These are phyloP conservation scores for Wickerhamiella azymoides DNA, from an alignment of 805 yeast genomes.

Conservation along the genomic window DNA sequence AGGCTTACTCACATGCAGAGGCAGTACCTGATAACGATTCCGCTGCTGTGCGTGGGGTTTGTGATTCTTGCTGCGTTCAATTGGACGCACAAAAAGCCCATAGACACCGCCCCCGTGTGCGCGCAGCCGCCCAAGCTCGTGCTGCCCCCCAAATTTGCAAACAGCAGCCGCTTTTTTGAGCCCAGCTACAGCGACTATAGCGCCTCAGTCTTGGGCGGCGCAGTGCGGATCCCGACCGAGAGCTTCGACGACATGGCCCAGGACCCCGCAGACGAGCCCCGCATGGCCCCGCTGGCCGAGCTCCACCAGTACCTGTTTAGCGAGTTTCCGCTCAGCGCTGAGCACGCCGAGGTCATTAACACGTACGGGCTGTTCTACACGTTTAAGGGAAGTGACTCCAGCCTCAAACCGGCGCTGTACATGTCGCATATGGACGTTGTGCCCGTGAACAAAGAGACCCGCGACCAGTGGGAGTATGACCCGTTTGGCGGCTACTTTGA, in stretches of 20 bases:
- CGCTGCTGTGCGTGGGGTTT: constrained; percentile 8
- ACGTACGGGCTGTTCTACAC: constrained; percentile 50
- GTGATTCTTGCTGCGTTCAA: constrained; percentile 2
- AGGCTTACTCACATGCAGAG: not conserved
- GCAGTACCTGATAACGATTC: constrained; percentile 2
- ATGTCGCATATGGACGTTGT: constrained; percentile 76
- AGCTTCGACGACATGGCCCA: constrained; percentile 39
- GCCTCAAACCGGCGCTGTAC: constrained; percentile 49
- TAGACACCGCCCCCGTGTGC: too few species aligned
- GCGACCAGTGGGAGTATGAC: constrained; percentile 46
- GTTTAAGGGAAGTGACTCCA: constrained; percentile 40
- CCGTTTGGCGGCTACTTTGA: constrained; percentile 60
- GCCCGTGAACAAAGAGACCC: constrained; percentile 49
- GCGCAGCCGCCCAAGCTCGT: constrained; percentile 9
- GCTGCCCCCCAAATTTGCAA: constrained; percentile 1
- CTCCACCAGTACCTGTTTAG: constrained; percentile 41
- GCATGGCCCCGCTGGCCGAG: constrained; percentile 34
- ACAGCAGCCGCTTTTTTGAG: constrained; percentile 10
- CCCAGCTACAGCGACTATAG: constrained; percentile 9
- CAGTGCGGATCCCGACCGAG: constrained; percentile 53
- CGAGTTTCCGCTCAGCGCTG: constrained; percentile 42
- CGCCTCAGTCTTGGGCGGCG: constrained; percentile 26
- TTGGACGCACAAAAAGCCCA: constrained; percentile 2
- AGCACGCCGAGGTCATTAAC: constrained; percentile 36
- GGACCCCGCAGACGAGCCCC: constrained; percentile 36